Evolutionary conservation across 2,329 filamentous ascomycete species (phyloP), one percentile per base, ranked within the genome.

Genomic region (Fusarium pilosicola): DNA sequence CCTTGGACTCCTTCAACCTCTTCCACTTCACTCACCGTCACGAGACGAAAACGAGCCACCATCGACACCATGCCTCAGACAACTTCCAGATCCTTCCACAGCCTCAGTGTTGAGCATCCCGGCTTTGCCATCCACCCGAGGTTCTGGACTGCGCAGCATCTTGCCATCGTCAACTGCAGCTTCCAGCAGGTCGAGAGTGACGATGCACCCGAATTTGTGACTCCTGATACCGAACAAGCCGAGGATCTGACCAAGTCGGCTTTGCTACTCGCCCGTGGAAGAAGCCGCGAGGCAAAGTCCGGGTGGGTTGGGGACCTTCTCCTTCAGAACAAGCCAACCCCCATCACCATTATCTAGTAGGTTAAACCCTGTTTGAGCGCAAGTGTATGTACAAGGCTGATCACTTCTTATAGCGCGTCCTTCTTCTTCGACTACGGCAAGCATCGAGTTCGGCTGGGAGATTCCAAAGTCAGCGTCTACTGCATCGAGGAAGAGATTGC

Each of bases 221-320:
- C 7, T 12, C 7, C 3, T 49, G 20, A 30, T 18, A 49, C 46
- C 2, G 4, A 18, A 18, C 13, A 28, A 13, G 46, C 20, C 22
- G 5, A 30, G 3, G 5, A 6, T 0, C 4, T 49, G 7, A 12
- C 28, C 0, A 3, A 18, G 20, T 32, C 3, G 10, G 46, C 46
- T 4, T n/a, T 5, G 22, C 7, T 0, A 4, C 28, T 49, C 7
- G 46, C 46, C 22, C 20, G 44, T n/a, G 39, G 39, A 44, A 6
- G 0, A 24, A 17, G 6, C 42, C 15, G 1, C 15, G 15, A 14
- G n/a, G n/a, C 6, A 24, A 44, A 44, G 42, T 26, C 10, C n/a
- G 10, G 10, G 3, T 24, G 42, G 15, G 45, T 48, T 3, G 28
- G 8, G 28, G 1, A 7, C 0, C 13, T 49, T n/a, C 46, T 49